Conservation (phyloP, 176 grass and related monocot species). For the Phoenix dactylifera region DNA sequence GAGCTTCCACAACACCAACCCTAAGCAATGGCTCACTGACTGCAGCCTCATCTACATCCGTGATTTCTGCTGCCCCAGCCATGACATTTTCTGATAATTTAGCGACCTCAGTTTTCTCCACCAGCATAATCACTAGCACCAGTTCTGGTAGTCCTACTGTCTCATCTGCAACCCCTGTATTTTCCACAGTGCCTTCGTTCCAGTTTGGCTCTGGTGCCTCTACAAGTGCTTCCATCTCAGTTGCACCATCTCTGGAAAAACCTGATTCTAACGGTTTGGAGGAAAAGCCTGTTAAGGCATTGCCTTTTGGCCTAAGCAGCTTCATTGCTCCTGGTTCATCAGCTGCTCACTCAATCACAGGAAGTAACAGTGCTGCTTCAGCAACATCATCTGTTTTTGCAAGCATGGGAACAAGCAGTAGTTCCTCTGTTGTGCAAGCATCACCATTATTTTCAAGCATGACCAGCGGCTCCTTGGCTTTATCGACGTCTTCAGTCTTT, state of each 20-base stretch:
- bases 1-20: neutral
- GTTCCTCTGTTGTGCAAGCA: neutral
- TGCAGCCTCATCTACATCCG: neutral
- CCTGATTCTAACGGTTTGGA: neutral
- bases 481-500: neutral
- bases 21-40: neutral
- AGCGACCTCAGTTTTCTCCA: neutral
- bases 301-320: neutral
- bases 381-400: neutral
- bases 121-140: neutral
- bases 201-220: conserved; percentile 5
- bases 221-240: neutral
- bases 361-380: neutral
- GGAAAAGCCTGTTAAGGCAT: neutral
- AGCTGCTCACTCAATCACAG: neutral
- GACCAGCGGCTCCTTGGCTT: neutral
- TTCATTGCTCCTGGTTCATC: neutral
- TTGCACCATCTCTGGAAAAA: neutral
- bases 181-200: neutral
- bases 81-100: neutral
- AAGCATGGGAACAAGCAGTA: neutral
- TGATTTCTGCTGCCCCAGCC: neutral
- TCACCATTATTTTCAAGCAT: neutral
- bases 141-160: neutral
- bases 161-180: neutral